phyloP scores from a whole-genome alignment of 495 filamentous ascomycete species.

The Xylaria palmicola region DNA sequence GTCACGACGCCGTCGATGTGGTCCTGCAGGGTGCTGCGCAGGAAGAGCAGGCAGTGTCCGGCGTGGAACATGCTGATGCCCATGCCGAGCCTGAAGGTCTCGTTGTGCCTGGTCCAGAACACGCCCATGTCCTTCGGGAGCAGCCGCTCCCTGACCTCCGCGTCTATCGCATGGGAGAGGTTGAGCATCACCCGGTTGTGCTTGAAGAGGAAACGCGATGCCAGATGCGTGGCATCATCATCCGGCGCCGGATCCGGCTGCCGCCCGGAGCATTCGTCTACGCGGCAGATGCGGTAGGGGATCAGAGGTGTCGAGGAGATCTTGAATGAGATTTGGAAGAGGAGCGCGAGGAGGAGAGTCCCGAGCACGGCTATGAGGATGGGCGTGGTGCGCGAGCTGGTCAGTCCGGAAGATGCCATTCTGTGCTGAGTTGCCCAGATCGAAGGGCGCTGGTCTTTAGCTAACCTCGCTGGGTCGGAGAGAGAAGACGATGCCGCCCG shows the following conservation, averaged over 20 bases:
- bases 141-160: not conserved
- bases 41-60: not conserved
- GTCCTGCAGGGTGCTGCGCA: not conserved
- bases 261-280: not conserved
- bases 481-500: no score
- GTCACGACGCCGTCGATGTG: not conserved
- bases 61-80: not conserved
- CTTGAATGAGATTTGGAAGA: not conserved
- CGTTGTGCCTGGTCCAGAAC: not conserved
- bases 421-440: no score
- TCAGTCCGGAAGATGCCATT: not conserved
- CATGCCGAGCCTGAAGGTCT: not conserved
- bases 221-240: not conserved
- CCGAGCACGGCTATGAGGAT: not conserved
- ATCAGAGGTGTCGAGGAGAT: not conserved
- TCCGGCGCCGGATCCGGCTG: not conserved
- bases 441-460: no score
- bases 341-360: not conserved
- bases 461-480: not conserved
- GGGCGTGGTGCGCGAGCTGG: not conserved
- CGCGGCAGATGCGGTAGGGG: not conserved
- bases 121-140: not conserved
- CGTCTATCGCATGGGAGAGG: not conserved
- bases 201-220: not conserved
- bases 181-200: not conserved